Base-by-base conservation (phyloP, 305 asterid species). In the Rubia tinctorum region DNA sequence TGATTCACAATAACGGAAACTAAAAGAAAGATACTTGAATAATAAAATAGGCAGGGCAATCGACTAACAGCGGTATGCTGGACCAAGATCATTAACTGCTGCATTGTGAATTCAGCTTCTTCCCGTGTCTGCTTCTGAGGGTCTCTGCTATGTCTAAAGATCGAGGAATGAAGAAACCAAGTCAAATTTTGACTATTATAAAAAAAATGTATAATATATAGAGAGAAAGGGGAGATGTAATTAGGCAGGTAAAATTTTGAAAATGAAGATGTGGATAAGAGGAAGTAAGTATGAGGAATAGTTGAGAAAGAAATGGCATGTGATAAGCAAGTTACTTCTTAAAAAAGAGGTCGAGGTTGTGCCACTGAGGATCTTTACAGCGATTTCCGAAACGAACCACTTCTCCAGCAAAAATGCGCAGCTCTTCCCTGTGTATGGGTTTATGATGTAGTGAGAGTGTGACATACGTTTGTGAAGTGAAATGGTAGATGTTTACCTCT, bases 361-460 rank as follows among this genome's bases (percentile, higher is more conserved):
- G 98, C 98, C 97, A 92, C 81, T 92, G 98, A 79, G 97, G 83
- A 82, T 90, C 97, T 84, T 88, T 92, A 84, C 98, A 92, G 43
- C 88, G 88, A 82, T 90, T 87, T 65, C 98, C 98, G 78, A 92
- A 92, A 62, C 98, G 96, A 71, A 92, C 85, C 25, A 92, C 90
- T 86, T 92, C 98, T 80, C 89, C 92, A 3, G 89, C 68, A 69
- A 92, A 90, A 76, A 90, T 77, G 77, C 86, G 86, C 77, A 92
- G 87, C 87, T 92, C 98, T 78, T 90, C 92, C 83, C 98, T 92
- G 81, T n/a, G 22, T 5, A 17, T 17, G 59, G 18, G 59, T 18
- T 13, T n/a, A 15, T 17, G 53, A 30, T 25, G 9, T 13, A n/a
- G 22, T 15, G 12, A 22, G 59, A 66, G 30, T 18, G 40, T 39